These are phyloP conservation scores for Ophiostoma tasmaniense DNA, from an alignment of 2,329 filamentous ascomycete genomes.

Conservation along the genomic window DNA sequence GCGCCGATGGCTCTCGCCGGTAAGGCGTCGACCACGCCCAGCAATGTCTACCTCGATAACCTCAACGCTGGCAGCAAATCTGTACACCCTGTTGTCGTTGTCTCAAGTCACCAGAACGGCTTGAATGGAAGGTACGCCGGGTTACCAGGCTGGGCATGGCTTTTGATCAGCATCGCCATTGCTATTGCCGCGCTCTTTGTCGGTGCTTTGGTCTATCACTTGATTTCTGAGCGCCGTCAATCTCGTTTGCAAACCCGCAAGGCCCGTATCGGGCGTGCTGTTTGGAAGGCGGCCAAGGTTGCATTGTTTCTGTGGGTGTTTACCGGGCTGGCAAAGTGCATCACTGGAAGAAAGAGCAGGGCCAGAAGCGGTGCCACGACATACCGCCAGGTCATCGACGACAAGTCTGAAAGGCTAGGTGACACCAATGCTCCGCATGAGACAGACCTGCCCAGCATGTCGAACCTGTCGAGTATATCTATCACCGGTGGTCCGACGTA, in stretches of 20 bases:
- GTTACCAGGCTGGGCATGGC: slow-evolving; percentile 13
- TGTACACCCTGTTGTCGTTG: not conserved
- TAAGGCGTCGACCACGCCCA: not conserved
- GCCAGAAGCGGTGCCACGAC: not conserved
- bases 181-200: not conserved
- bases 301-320: slow-evolving; percentile 15
- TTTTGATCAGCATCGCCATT: slow-evolving; percentile 11
- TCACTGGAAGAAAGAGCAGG: not conserved
- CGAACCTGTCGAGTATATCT: not conserved
- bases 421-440: not conserved
- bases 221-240: not conserved
- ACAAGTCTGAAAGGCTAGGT: not conserved
- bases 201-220: not conserved
- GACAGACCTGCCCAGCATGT: not conserved
- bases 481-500: slow-evolving; percentile 1
- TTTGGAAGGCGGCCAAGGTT: slow-evolving; percentile 10
- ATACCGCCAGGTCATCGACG: not conserved
- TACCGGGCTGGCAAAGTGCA: slow-evolving; percentile 3
- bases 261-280: not conserved
- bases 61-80: not conserved
- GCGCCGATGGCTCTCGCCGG: slow-evolving; percentile 5
- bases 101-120: not conserved
- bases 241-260: slow-evolving; percentile 9
- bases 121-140: not conserved
- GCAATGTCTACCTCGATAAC: not conserved